Conservation (phyloP, 495 filamentous ascomycete genomes). For the Pseudevernia furfuracea region DNA sequence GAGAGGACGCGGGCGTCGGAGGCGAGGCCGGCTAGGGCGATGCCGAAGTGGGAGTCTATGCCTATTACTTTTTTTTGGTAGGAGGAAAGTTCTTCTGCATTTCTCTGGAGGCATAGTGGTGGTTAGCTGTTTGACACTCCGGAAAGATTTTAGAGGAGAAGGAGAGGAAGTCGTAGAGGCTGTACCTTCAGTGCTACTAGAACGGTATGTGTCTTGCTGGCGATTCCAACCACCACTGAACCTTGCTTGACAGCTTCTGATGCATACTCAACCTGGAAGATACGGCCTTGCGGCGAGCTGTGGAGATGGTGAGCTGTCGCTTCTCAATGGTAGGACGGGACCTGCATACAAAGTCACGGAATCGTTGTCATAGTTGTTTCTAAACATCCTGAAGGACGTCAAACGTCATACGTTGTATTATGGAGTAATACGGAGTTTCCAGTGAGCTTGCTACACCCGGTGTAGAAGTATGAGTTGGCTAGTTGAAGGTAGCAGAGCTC, state of each 20-base stretch:
- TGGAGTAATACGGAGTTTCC: neutral
- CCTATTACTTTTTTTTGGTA: slow-evolving; percentile 99
- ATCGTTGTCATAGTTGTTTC: slow-evolving; percentile 99
- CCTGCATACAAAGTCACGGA: slow-evolving; percentile 89
- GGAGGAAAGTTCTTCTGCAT: slow-evolving; percentile 97
- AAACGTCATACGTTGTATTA: neutral
- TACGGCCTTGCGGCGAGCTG: slow-evolving; percentile 97
- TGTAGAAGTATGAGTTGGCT: neutral
- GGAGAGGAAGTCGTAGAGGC: neutral
- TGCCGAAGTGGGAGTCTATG: slow-evolving; percentile 90
- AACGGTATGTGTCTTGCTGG: slow-evolving; percentile 95
- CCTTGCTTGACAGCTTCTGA: slow-evolving; percentile 98
- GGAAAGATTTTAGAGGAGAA: neutral
- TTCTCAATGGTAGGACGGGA: slow-evolving; percentile 20
- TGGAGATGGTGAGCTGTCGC: slow-evolving; percentile 22
- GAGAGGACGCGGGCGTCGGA: slow-evolving; percentile 98
- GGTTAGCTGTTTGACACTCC: slow-evolving; percentile 15
- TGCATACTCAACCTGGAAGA: slow-evolving; percentile 99
- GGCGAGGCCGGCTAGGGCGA: slow-evolving; percentile 93
- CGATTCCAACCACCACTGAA: slow-evolving; percentile 91
- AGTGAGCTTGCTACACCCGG: neutral
- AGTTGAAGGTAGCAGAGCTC: slow-evolving; percentile 1
- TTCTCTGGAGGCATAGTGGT: slow-evolving; percentile 53
- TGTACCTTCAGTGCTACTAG: slow-evolving; percentile 92
- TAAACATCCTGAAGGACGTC: slow-evolving; percentile 64